Conservation (phyloP, 129 eudicot genomes). For the Flaveria sonorensis region DNA sequence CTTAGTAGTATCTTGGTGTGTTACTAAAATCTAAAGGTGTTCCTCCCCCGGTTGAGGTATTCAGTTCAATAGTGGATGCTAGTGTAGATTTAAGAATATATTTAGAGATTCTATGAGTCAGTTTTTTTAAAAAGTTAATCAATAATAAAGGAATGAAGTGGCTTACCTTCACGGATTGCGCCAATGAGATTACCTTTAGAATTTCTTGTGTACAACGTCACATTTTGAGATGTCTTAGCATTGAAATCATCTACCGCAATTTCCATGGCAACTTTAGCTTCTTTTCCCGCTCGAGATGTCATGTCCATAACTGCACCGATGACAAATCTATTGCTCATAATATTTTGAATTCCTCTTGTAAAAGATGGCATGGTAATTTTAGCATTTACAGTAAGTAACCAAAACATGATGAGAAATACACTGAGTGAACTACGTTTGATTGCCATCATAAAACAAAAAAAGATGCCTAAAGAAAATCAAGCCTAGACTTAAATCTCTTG, state of each 20-base stretch:
- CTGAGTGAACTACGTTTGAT: neutral
- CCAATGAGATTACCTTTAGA: slow-evolving; percentile 25
- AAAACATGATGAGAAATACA: neutral
- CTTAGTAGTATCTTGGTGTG: no score
- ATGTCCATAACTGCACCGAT: slow-evolving; percentile 49
- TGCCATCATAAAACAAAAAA: slow-evolving; percentile 2
- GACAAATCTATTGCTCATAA: neutral
- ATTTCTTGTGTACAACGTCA: slow-evolving; percentile 25
- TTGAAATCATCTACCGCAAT: slow-evolving; percentile 44
- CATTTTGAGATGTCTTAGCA: slow-evolving; percentile 5
- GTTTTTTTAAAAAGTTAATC: no score
- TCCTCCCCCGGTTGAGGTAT: no score
- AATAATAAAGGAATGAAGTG: neutral
- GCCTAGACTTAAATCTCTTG: neutral
- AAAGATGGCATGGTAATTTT: neutral
- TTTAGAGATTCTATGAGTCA: no score
- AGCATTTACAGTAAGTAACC: neutral
- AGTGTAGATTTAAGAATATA: no score
- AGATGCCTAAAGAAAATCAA: neutral
- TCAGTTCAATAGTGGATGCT: no score
- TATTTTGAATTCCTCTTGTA: neutral
- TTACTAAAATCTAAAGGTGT: no score
- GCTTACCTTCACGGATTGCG: slow-evolving; percentile 32
- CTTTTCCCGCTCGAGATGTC: slow-evolving; percentile 50
- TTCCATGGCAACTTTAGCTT: slow-evolving; percentile 51